Evolutionary conservation across 2,329 filamentous ascomycete species (phyloP).

Genomic region (Cytospora piceicola): DNA sequence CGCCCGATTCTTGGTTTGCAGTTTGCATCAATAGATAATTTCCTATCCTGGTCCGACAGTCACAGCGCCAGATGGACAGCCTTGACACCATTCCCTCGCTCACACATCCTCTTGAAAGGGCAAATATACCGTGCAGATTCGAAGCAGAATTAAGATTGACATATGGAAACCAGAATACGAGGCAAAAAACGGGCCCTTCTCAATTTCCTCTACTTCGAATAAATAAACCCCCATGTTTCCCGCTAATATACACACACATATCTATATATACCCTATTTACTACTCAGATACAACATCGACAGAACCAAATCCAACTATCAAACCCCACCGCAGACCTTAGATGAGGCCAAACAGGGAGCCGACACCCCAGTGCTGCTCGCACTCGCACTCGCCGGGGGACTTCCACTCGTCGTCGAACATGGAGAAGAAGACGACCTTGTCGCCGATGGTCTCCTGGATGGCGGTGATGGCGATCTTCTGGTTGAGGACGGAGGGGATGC

Average conservation of each 20-base stretch:
- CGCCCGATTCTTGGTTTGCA: not conserved
- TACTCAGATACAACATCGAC: not conserved
- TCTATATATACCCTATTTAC: no score
- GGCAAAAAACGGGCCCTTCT: not conserved
- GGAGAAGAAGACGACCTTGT: constrained; percentile 79
- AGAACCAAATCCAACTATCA: not conserved
- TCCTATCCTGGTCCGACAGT: not conserved
- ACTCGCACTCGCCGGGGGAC: constrained; percentile 65
- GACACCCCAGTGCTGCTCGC: constrained; percentile 83
- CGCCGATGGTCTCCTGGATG: constrained; percentile 69
- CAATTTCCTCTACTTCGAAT: not conserved
- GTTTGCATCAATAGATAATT: not conserved
- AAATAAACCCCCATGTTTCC: not conserved
- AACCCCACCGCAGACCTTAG: not conserved
- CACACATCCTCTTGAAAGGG: not conserved
- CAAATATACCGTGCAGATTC: not conserved
- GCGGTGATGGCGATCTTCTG: constrained; percentile 74
- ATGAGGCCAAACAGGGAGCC: constrained; percentile 49
- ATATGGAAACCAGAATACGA: not conserved
- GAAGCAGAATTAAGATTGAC: not conserved
- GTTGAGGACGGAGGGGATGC: constrained; percentile 67
- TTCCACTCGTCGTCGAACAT: constrained; percentile 85
- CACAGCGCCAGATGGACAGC: no score
- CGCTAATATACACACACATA: not conserved
- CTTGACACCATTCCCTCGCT: no score